Conservation (phyloP, 768 basidiomycete genomes). For the Harrya chromipes region DNA sequence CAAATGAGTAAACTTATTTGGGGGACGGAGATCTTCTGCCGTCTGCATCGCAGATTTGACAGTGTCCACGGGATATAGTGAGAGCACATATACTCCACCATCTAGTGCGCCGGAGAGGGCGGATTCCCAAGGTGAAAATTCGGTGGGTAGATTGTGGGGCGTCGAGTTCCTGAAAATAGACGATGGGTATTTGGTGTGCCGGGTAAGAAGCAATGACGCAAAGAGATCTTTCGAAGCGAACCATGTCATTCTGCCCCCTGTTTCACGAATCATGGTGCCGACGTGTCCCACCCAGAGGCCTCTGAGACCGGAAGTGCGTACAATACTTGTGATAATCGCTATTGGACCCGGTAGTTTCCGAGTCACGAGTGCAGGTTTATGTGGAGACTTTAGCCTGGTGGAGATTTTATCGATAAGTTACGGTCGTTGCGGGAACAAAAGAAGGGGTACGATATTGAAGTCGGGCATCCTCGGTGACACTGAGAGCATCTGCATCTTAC, state of each 20-base stretch:
- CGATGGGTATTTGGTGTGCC: constrained; percentile 29
- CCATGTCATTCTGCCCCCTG: constrained; percentile 84
- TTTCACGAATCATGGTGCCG: constrained; percentile 84
- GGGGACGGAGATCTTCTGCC: constrained; percentile 70
- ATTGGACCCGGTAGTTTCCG: constrained; percentile 48
- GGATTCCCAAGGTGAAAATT: constrained; percentile 61
- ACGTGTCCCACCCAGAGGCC: constrained; percentile 87
- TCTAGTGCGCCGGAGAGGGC: constrained; percentile 77
- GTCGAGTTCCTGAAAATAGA: background rate
- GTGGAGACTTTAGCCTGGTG: constrained; percentile 5
- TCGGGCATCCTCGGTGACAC: constrained; percentile 12
- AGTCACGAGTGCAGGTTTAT: constrained; percentile 6
- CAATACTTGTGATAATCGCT: constrained; percentile 43
- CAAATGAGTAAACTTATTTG: constrained; percentile 13
- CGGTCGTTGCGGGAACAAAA: constrained; percentile 9
- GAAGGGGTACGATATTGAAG: constrained; percentile 15
- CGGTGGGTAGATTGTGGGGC: background rate
- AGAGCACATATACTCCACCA: constrained; percentile 75
- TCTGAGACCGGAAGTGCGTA: constrained; percentile 49
- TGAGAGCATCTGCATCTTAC: constrained; percentile 86
- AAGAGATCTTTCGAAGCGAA: constrained; percentile 82
- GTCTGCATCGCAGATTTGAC: constrained; percentile 93
- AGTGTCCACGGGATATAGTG: constrained; percentile 87
- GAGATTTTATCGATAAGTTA: background rate
- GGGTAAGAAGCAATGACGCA: constrained; percentile 56